Evolutionary conservation across 192 early-diverging fungal species (phyloP).

Genomic region (Paraglomus occultum): DNA sequence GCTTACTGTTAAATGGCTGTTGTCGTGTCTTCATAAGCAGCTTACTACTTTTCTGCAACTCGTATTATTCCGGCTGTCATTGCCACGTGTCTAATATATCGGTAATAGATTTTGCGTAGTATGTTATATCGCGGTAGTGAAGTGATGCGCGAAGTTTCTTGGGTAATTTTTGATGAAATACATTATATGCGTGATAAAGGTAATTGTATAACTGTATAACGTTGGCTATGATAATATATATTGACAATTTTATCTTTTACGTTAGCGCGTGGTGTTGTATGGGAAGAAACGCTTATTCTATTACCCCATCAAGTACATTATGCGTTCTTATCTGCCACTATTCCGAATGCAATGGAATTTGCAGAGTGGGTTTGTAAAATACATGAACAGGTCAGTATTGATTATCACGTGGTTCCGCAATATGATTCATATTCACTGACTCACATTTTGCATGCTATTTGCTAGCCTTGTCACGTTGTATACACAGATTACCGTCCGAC

Average conservation of each 20-base stretch:
- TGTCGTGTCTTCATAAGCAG: too few relatives aligned
- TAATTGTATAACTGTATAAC: slow-evolving; percentile 31
- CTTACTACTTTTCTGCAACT: too few relatives aligned
- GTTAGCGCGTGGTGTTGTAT: slow-evolving; percentile 93
- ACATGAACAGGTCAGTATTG: slow-evolving; percentile 64
- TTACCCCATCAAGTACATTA: slow-evolving; percentile 89
- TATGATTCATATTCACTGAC: neutral
- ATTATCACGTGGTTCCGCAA: neutral
- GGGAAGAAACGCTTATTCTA: slow-evolving; percentile 98
- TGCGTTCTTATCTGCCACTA: slow-evolving; percentile 97
- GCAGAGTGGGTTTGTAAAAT: slow-evolving; percentile 97
- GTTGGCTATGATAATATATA: neutral
- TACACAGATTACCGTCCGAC: slow-evolving; percentile 98
- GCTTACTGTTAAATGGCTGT: neutral
- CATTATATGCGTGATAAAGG: slow-evolving; percentile 97
- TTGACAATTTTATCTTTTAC: neutral
- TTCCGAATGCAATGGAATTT: slow-evolving; percentile 98
- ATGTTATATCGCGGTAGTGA: slow-evolving; percentile 98
- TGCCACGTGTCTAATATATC: neutral
- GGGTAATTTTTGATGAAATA: slow-evolving; percentile 98
- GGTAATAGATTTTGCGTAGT: slow-evolving; percentile 79
- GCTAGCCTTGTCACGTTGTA: slow-evolving; percentile 90
- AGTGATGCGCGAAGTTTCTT: slow-evolving; percentile 94
- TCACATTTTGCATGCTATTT: neutral
- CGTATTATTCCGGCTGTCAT: too few relatives aligned